Evolutionary conservation across 306 rosid species (phyloP), one percentile per base, ranked within the genome.

Genomic region (Echinosophora koreensis): DNA sequence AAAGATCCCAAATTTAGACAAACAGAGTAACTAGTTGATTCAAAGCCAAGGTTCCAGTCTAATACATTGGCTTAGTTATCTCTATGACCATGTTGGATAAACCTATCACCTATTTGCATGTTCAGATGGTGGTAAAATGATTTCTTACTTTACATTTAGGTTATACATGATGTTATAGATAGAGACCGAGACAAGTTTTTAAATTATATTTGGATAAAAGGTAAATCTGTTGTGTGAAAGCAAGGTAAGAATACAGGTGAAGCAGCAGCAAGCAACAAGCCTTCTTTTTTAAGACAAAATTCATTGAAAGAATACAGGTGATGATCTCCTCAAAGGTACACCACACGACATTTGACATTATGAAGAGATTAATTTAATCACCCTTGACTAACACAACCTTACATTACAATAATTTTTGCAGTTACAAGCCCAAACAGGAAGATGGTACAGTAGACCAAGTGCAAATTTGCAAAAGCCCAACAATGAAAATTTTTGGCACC

Each of bases 71-170:
- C 62, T 63, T 12, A 12, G 15, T 50, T 76, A 32, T 28, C 74
- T 70, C 69, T 14, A 47, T 28, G 42, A 41, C 57, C 42, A 74
- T 68, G 51, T 44, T 30, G 35, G 16, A 39, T 28, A 57, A 30
- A 37, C 32, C 32, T 5, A 49, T 52, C 73, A 64, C 34, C 12
- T 42, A n/a, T 16, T 44, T 51, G 54, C 57, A 17, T 32, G 44
- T 38, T 69, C 54, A 58, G 34, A 7, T 12, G 17, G 34, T 46
- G 50, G n/a, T 58, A 55, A 65, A 61, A 52, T 52, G 68, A 63
- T 41, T 16, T 22, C 5, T n/a, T 47, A 69, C 54, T 79, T 79
- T 28, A 71, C 65, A 62, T 62, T 72, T 55, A 41, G 67, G 62
- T 55, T 50, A 72, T 71, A 27, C 44, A 11, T 52, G 44, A 71